phyloP scores from a whole-genome alignment of 2,329 filamentous ascomycete genomes.

The Didymella pinodella region DNA sequence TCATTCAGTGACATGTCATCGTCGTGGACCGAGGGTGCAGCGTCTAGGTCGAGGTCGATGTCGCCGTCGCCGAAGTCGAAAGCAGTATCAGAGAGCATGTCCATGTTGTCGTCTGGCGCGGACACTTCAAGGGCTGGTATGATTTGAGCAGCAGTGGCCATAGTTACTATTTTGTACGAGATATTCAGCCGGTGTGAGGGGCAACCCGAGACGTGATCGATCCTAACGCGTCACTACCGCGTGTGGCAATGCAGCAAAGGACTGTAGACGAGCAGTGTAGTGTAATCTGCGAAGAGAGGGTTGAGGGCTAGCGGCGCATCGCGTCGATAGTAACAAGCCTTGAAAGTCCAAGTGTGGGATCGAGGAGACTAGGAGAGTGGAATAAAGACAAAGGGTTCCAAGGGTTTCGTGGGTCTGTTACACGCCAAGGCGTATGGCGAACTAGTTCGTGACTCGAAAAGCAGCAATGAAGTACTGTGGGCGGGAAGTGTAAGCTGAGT shows the following conservation, averaged over 20 bases:
- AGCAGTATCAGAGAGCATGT: slow-evolving; percentile 60
- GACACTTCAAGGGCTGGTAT: slow-evolving; percentile 41
- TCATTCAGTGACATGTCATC: slow-evolving; percentile 68
- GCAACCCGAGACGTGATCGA: slow-evolving; percentile 15
- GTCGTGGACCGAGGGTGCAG: slow-evolving; percentile 33
- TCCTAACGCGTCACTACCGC: slow-evolving; percentile 29
- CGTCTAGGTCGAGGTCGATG: slow-evolving; percentile 65
- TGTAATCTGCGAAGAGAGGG: slow-evolving; percentile 1
- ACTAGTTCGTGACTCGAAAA: neutral
- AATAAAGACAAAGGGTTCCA: slow-evolving; percentile 4
- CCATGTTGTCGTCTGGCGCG: slow-evolving; percentile 61
- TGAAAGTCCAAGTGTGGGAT: neutral
- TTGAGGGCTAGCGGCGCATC: slow-evolving; percentile 12
- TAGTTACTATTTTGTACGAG: slow-evolving; percentile 14
- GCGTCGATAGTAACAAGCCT: neutral
- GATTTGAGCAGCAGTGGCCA: slow-evolving; percentile 37
- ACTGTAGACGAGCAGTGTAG: neutral
- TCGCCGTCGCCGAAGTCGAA: slow-evolving; percentile 62
- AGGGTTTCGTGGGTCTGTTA: slow-evolving; percentile 3
- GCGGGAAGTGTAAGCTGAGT: too few species aligned
- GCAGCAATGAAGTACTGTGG: neutral
- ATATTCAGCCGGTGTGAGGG: slow-evolving; percentile 5
- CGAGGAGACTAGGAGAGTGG: neutral
- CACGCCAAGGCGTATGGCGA: slow-evolving; percentile 7
- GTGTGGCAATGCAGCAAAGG: slow-evolving; percentile 3